A percentile compares a stretch with the other conserved stretches of the same genome.
These are phyloP conservation scores for Brassica balearica DNA, from an alignment of 441 rosid genomes.

Conservation along the genomic window DNA sequence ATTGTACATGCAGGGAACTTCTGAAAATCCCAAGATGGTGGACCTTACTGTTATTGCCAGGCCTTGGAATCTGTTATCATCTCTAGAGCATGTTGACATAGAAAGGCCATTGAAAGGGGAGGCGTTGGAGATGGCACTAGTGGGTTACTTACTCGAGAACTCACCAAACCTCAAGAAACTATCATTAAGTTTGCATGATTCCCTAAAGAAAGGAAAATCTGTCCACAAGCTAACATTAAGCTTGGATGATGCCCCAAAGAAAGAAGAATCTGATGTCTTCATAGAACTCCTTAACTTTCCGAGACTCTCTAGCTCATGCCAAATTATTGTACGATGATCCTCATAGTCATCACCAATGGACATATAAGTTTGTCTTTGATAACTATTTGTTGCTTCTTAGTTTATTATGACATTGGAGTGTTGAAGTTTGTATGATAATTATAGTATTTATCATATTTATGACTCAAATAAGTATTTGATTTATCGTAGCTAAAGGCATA, in stretches of 20 bases:
- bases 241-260: not conserved
- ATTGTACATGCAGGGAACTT: not conserved
- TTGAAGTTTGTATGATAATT: not conserved
- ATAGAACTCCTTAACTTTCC: not conserved
- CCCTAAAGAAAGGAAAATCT: not conserved
- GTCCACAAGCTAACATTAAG: not conserved
- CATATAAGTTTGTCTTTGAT: no score
- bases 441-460: not conserved
- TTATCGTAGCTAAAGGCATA: not conserved
- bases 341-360: not conserved
- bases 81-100: no score
- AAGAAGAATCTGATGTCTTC: not conserved
- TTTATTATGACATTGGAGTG: slow-evolving; percentile 16
- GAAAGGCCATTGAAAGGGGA: no score
- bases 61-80: no score
- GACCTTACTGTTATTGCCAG: no score
- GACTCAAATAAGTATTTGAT: not conserved
- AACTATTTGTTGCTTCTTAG: not conserved
- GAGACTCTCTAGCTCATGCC: slow-evolving; percentile 5
- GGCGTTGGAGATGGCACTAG: no score
- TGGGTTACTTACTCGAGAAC: no score
- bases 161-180: not conserved
- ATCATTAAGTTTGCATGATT: not conserved
- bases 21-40: not conserved
- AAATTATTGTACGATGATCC: not conserved